phyloP scores from a whole-genome alignment of 129 eudicot genomes.

The Flaveria sonorensis region DNA sequence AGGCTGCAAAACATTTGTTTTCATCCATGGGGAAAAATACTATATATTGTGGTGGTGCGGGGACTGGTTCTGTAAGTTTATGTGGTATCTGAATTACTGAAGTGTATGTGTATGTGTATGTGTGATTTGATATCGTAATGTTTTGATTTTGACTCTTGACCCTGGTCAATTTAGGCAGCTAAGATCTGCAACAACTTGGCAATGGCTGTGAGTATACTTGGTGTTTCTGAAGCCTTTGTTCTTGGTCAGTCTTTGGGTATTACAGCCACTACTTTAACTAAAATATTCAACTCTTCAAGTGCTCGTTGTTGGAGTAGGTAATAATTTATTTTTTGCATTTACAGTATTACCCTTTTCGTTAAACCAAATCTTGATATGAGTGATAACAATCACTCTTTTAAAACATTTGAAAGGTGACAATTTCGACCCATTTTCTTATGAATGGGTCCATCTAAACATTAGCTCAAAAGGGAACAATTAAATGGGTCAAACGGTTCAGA shows the following conservation, averaged over 20 bases:
- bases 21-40: conserved; percentile 82
- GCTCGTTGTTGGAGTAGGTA: conserved; percentile 99
- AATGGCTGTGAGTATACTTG: conserved; percentile 93
- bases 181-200: conserved; percentile 95
- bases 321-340: neutral
- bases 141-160: conserved; percentile 18
- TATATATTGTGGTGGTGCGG: conserved; percentile 86
- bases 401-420: neutral
- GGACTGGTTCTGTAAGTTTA: conserved; percentile 87
- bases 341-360: conserved; percentile 14
- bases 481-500: neutral
- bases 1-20: conserved; percentile 64
- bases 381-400: neutral
- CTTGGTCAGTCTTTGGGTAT: conserved; percentile 90
- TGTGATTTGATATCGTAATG: conserved; percentile 3
- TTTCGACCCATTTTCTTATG: neutral
- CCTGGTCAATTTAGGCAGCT: conserved; percentile 56
- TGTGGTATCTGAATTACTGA: neutral
- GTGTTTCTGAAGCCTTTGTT: conserved; percentile 85
- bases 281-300: conserved; percentile 80
- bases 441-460: neutral
- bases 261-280: conserved; percentile 63
- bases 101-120: neutral
- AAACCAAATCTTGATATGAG: neutral
- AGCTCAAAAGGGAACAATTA: neutral